Base-by-base conservation (phyloP, 2,329 filamentous ascomycete species). In the Grosmannia serpens region DNA sequence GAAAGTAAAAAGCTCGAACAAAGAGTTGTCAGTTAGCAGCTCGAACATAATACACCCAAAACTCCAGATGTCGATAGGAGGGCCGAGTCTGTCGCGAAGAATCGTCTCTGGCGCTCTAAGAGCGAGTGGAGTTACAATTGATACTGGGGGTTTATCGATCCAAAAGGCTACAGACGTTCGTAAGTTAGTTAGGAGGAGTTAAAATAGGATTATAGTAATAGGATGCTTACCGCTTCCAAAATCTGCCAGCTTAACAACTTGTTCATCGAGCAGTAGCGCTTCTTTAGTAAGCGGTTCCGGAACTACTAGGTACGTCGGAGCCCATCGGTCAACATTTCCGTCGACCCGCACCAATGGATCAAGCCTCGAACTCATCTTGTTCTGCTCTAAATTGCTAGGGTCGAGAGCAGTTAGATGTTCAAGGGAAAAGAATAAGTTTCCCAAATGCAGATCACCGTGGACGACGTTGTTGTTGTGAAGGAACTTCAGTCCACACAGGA, bases 41-140 rank as follows among this genome's bases (percentile, higher is more conserved):
- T 38, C 52, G 31, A 54, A 54, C 52, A 38, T 54, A 29, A 54
- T 54, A 27, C 29, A 38, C 31, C 52, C 31, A 41, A 54, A 54
- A 17, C 52, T 54, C 52, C 52, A 54, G 52, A 54, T 54, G 31
- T 54, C 52, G 52, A 54, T 54, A 13, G 33, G 31, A 22, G 52
- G 52, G 31, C 52, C 33, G n/a, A 54, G 20, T 38, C 7, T 41
- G 52, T 17, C 31, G 31, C 24, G 52, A 13, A 41, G 29, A 24
- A 54, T 44, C 26, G 31, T 41, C 52, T 41, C 52, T 54, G 52
- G 52, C 2, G 52, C 52, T 11, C 31, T 54, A 7, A 41, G 31
- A 54, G 17, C n/a, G 29, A 26, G 4, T 41, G 52, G 31, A 6
- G 31, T 54, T 2, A 20, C 6, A 26, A 54, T 10, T 5, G 17